Evolutionary conservation across 2,329 filamentous ascomycete species (phyloP).

Genomic region (Eurotiales sp.): DNA sequence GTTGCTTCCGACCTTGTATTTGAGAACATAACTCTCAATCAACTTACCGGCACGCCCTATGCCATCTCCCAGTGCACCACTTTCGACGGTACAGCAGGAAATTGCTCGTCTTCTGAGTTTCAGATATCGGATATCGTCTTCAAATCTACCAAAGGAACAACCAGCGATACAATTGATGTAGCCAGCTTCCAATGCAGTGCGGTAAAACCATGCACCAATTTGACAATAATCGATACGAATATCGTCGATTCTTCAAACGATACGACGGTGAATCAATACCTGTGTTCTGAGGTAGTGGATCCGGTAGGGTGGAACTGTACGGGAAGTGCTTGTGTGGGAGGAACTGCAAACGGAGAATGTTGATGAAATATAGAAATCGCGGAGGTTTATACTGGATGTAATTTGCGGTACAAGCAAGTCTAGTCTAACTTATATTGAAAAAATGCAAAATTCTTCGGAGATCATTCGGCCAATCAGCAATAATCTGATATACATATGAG

Average conservation of each 20-base stretch:
- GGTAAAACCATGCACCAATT: slow-evolving; percentile 24
- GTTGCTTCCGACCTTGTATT: slow-evolving; percentile 35
- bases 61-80: slow-evolving; percentile 40
- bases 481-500: too few species aligned
- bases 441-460: too few species aligned
- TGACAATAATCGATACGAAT: slow-evolving; percentile 19
- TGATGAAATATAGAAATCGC: not conserved
- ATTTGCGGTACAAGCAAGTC: too few species aligned
- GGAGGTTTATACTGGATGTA: not conserved
- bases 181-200: slow-evolving; percentile 31
- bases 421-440: too few species aligned
- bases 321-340: slow-evolving; percentile 19
- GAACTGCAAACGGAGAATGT: slow-evolving; percentile 28
- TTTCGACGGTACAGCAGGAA: slow-evolving; percentile 32
- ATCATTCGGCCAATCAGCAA: too few species aligned
- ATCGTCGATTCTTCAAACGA: slow-evolving; percentile 19
- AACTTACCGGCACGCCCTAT: slow-evolving; percentile 29
- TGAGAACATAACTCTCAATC: slow-evolving; percentile 29
- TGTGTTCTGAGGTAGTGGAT: slow-evolving; percentile 25
- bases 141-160: slow-evolving; percentile 19
- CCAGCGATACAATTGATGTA: slow-evolving; percentile 16
- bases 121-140: slow-evolving; percentile 34
- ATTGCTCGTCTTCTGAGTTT: slow-evolving; percentile 40
- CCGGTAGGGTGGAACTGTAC: slow-evolving; percentile 25
- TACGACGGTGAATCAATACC: slow-evolving; percentile 19